Evolutionary conservation across 208 protist genomes (phyloP).

Genomic region (Leishmania mexicana): DNA sequence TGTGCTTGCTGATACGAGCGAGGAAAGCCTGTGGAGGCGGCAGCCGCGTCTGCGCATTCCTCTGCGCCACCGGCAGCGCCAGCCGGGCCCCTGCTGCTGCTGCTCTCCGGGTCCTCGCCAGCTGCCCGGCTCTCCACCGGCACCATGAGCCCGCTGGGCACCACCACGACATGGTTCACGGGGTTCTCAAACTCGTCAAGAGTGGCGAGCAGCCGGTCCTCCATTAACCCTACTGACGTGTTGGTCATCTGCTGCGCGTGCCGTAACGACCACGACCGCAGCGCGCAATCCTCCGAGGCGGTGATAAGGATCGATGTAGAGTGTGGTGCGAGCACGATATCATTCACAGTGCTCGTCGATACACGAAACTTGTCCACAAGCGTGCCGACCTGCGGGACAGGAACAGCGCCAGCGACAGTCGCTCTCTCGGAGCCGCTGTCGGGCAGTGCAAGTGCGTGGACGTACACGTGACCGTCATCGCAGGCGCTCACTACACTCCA

Average conservation of each 20-base stretch:
- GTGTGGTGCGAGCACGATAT: slow-evolving; percentile 57
- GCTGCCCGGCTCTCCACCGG: not conserved
- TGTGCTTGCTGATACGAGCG: not conserved
- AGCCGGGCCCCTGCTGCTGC: slow-evolving; percentile 1
- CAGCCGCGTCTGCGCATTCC: not conserved
- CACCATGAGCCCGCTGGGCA: slow-evolving; percentile 34
- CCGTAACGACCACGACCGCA: slow-evolving; percentile 77
- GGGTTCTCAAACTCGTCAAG: slow-evolving; percentile 88
- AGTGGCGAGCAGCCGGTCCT: slow-evolving; percentile 65
- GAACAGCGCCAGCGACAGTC: not conserved
- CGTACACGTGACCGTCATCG: slow-evolving; percentile 85
- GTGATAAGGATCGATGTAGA: slow-evolving; percentile 53
- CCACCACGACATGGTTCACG: slow-evolving; percentile 78
- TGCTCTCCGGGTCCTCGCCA: not conserved
- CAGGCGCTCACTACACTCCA: slow-evolving; percentile 69
- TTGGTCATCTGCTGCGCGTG: slow-evolving; percentile 22
- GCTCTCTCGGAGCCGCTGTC: slow-evolving; percentile 4
- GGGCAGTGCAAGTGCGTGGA: slow-evolving; percentile 45
- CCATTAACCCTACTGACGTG: slow-evolving; percentile 20
- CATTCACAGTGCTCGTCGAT: slow-evolving; percentile 78
- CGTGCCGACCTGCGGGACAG: slow-evolving; percentile 27
- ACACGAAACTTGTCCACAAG: slow-evolving; percentile 77
- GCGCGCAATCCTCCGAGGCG: slow-evolving; percentile 74
- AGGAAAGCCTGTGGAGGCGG: slow-evolving; percentile 4
- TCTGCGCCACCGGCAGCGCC: slow-evolving; percentile 5